Evolutionary conservation across 441 rosid species (phyloP).

Genomic region (Macaranga tanarius): DNA sequence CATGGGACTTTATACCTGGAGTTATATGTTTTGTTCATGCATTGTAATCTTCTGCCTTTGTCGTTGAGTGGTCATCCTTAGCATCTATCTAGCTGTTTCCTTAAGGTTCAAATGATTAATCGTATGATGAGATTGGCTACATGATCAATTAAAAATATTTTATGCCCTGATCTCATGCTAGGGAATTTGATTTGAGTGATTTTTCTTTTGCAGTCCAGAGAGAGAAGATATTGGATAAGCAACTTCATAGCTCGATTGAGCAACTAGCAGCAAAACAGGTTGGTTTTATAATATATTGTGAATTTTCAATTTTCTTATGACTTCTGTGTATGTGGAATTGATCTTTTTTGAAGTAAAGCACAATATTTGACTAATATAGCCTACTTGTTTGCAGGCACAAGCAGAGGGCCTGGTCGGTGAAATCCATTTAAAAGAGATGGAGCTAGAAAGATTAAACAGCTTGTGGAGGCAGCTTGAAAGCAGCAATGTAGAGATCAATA

Average conservation of each 20-base stretch:
- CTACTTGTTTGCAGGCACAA: slow-evolving; percentile 54
- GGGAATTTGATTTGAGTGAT: slow-evolving; percentile 10
- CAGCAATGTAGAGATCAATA: slow-evolving; percentile 48
- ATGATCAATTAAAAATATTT: neutral
- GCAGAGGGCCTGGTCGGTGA: slow-evolving; percentile 82
- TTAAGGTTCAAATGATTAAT: neutral
- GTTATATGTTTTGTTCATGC: neutral
- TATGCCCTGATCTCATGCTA: neutral
- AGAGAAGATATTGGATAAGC: slow-evolving; percentile 87
- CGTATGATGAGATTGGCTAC: neutral
- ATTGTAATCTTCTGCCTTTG: neutral
- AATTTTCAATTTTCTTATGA: neutral
- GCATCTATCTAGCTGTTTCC: neutral
- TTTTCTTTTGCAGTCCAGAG: slow-evolving; percentile 61
- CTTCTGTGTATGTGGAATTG: neutral
- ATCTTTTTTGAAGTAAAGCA: neutral
- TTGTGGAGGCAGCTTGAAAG: slow-evolving; percentile 60
- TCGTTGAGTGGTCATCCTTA: neutral
- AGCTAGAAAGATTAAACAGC: slow-evolving; percentile 69
- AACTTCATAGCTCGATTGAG: slow-evolving; percentile 82
- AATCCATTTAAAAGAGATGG: slow-evolving; percentile 67
- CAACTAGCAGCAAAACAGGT: slow-evolving; percentile 92
- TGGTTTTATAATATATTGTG: slow-evolving; percentile 19
- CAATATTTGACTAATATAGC: neutral
- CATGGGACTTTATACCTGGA: neutral